Conservation (phyloP, 2,329 filamentous ascomycete genomes). For the Colletotrichum lini region DNA sequence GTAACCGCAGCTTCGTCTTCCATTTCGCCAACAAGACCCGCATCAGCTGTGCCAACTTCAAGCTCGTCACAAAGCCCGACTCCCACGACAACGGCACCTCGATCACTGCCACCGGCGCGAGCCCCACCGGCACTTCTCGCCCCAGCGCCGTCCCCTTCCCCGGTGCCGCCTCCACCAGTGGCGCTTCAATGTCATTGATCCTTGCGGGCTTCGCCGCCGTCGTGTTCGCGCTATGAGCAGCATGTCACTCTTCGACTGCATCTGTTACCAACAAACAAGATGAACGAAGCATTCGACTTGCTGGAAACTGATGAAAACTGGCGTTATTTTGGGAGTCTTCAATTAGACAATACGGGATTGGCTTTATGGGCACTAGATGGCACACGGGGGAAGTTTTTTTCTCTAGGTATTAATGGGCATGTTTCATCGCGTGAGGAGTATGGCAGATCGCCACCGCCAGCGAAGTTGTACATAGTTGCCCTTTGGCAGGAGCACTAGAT, state of each 20-base stretch:
- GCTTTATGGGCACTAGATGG: not conserved
- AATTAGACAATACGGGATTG: constrained; percentile 4
- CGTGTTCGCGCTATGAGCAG: constrained; percentile 44
- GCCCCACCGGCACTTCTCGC: constrained; percentile 3
- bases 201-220: constrained; percentile 44
- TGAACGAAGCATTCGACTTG: not conserved
- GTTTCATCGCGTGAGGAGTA: constrained; percentile 17
- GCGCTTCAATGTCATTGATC: constrained; percentile 31
- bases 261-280: not conserved
- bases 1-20: constrained; percentile 75
- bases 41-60: constrained; percentile 76
- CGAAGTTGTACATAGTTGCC: constrained; percentile 24
- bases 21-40: constrained; percentile 76
- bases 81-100: constrained; percentile 37
- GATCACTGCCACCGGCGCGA: not conserved
- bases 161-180: constrained; percentile 39
- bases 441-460: constrained; percentile 5
- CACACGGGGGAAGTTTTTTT: too few species aligned
- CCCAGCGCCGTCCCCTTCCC: constrained; percentile 24
- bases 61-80: constrained; percentile 45
- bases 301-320: not conserved
- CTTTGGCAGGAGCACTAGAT: constrained; percentile 22
- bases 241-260: too few species aligned
- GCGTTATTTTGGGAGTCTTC: constrained; percentile 6
- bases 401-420: constrained; percentile 14